Base-by-base conservation (phyloP, 768 basidiomycete species). In the Panaeolus cyanescens region DNA sequence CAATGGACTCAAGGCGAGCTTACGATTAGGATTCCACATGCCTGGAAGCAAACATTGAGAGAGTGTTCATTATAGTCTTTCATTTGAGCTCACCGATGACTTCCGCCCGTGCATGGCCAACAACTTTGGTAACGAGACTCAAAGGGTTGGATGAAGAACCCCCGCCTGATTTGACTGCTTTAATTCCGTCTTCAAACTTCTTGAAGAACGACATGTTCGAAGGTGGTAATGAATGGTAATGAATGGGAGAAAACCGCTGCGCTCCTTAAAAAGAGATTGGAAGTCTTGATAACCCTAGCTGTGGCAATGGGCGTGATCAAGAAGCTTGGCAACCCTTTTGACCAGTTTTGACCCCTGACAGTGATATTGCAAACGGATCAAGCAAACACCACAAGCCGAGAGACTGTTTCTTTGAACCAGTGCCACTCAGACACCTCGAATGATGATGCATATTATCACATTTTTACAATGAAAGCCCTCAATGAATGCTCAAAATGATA, bases 1-100 rank as follows among this genome's bases (percentile, higher is more conserved):
- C n/a, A n/a, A n/a, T n/a, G n/a, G n/a, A n/a, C n/a, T n/a, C n/a
- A n/a, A n/a, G n/a, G n/a, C n/a, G n/a, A n/a, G 67, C 79, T 19
- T 65, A 82, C 83, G 78, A 68, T 84, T 83, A 1, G 83, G 82
- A 58, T 81, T 78, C 64, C 73, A 69, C 12, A 73, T 63, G 22
- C 83, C 83, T 83, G 56, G 6, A 8, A 50, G 3, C 30, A 53
- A 62, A 53, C 12, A 15, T 28, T 37, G 20, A 37, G 31, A 50
- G 8, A 39, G 1, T 22, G 32, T 32, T 13, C 34, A 8, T 13
- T 8, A 28, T 12, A 30, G 19, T 25, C 3, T 8, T 31, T 5
- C 10, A 31, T 32, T 19, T 4, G 17, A 19, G n/a, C 62, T 5
- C 42, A 78, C 77, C 77, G 32, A 78, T 77, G 32, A 77, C 73